These are phyloP conservation scores for Tulasnella sp. DNA, from an alignment of 768 basidiomycete species.

Conservation along the genomic window DNA sequence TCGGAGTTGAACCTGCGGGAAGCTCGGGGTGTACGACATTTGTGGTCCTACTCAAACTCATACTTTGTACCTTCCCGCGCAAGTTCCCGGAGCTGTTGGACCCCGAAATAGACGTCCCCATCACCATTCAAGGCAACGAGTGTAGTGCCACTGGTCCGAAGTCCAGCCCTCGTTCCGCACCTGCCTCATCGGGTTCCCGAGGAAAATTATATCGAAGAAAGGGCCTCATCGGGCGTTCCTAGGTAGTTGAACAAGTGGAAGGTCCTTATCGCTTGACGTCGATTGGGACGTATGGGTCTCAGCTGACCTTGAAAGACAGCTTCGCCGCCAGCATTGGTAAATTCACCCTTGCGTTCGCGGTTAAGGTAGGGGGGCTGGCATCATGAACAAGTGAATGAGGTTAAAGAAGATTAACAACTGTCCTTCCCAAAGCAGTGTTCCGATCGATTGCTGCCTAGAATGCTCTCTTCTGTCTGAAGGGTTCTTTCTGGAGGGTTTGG, in stretches of 20 bases:
- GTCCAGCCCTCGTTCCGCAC: background rate
- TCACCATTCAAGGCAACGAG: background rate
- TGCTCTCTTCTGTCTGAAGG: background rate
- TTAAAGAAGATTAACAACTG: background rate
- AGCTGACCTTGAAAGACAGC: background rate
- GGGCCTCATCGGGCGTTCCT: background rate
- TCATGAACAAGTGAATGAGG: background rate
- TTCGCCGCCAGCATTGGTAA: background rate
- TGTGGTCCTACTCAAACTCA: background rate
- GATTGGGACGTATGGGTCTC: background rate
- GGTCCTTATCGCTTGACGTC: background rate
- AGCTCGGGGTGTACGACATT: background rate
- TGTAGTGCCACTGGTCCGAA: background rate
- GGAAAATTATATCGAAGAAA: background rate
- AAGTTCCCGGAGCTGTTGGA: background rate
- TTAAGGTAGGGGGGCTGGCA: background rate
- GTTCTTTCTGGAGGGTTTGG: background rate
- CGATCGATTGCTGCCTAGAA: background rate
- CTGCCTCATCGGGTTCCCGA: background rate
- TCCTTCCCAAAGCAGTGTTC: background rate
- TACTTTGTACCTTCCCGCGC: background rate
- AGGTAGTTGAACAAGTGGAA: background rate
- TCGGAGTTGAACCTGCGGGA: background rate
- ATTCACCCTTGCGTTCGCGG: background rate
- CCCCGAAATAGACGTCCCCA: background rate